Percentiles rank a stretch among this genome's conserved stretches.
Evolutionary conservation across 768 basidiomycete genomes (phyloP).

Genomic region (Pleurotus pulmonarius): DNA sequence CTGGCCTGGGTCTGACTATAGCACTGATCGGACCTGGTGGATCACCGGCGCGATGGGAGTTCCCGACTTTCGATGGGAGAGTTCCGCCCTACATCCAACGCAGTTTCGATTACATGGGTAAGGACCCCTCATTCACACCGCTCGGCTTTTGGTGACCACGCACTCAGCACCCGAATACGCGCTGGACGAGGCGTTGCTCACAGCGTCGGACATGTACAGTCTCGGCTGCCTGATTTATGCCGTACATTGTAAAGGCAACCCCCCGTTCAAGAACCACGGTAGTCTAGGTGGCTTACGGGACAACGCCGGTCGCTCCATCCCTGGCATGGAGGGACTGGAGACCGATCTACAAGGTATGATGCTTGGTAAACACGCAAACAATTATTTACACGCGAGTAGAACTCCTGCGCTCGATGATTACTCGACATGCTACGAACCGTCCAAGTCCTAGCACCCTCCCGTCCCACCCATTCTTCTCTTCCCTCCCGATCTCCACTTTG

Average conservation of each 20-base stretch:
- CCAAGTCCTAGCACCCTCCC: conserved; percentile 80
- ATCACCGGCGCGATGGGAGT: conserved; percentile 80
- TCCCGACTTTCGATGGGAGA: conserved; percentile 81
- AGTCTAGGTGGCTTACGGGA: conserved; percentile 68
- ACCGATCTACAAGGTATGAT: conserved; percentile 65
- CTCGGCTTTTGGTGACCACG: neutral
- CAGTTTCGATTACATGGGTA: conserved; percentile 94
- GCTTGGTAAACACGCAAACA: neutral
- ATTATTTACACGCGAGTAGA: conserved; percentile 36
- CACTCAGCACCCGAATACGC: conserved; percentile 87
- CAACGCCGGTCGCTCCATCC: conserved; percentile 58
- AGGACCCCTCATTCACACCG: conserved; percentile 13
- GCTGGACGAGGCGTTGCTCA: conserved; percentile 80
- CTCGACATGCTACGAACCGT: conserved; percentile 67
- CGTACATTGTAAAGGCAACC: conserved; percentile 82
- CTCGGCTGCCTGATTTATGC: conserved; percentile 90
- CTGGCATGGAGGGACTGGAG: conserved; percentile 65
- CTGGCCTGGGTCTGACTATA: conserved; percentile 85
- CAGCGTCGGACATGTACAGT: conserved; percentile 90
- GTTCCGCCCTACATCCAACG: conserved; percentile 81
- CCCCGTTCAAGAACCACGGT: conserved; percentile 85
- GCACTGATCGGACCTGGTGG: conserved; percentile 68
- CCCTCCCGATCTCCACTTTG: conserved; percentile 90
- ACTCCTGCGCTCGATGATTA: conserved; percentile 76
- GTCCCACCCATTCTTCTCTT: conserved; percentile 89